Evolutionary conservation across 2,329 filamentous ascomycete species (phyloP).

Genomic region (Setomelanomma holmii): DNA sequence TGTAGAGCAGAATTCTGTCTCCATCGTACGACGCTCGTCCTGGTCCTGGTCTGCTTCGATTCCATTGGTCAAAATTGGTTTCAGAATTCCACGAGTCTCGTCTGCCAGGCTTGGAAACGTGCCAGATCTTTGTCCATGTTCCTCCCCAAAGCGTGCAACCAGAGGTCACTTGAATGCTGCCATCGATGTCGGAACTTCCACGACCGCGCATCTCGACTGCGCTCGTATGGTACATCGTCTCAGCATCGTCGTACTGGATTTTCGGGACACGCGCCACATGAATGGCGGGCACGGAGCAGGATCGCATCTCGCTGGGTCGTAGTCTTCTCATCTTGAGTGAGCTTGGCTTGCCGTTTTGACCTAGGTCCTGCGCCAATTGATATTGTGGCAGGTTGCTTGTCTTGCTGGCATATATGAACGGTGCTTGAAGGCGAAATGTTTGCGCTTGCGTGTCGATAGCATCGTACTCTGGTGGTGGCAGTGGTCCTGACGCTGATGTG

Average conservation of each 20-base stretch:
- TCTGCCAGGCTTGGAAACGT: conserved; percentile 18
- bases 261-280: conserved; percentile 1
- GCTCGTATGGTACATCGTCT: conserved; percentile 28
- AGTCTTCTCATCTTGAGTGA: conserved; percentile 28
- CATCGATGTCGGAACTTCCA: conserved; percentile 16
- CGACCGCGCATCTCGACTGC: conserved; percentile 27
- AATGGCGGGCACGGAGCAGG: conserved; percentile 13
- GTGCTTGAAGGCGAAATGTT: conserved; percentile 19
- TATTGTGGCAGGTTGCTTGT: conserved; percentile 28
- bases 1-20: conserved; percentile 29
- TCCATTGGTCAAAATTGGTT: conserved; percentile 23
- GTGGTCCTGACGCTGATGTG: neutral
- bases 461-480: conserved; percentile 17
- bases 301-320: conserved; percentile 20
- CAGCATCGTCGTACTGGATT: conserved; percentile 27
- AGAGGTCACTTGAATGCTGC: conserved; percentile 22
- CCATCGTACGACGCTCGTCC: conserved; percentile 26
- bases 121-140: conserved; percentile 28
- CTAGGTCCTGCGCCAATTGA: conserved; percentile 26
- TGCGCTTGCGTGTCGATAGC: conserved; percentile 19
- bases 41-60: too few relatives aligned
- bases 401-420: conserved; percentile 27
- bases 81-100: conserved; percentile 24
- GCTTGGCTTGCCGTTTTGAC: conserved; percentile 9
- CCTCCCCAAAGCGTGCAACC: conserved; percentile 22